A percentile compares a stretch with the other conserved stretches of the same genome.
phyloP scores from a whole-genome alignment of 768 basidiomycete species.

The Pisolithus sp. region DNA sequence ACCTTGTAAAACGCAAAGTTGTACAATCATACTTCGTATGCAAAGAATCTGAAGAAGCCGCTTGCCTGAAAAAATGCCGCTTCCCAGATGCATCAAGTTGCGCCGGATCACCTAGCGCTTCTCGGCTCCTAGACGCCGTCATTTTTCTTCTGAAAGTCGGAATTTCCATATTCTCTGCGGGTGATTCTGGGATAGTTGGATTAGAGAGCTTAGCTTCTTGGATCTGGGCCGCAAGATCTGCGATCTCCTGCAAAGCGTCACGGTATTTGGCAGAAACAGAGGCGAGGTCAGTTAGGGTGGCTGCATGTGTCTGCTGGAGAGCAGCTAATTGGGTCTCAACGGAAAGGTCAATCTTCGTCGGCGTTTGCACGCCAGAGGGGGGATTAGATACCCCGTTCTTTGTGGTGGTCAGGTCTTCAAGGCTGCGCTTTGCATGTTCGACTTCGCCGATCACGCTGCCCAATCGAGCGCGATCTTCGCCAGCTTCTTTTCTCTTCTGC shows the following conservation, averaged over 20 bases:
- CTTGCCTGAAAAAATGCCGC: slow-evolving; percentile 83
- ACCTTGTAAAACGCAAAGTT: not conserved
- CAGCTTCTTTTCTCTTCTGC: slow-evolving; percentile 59
- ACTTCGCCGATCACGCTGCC: slow-evolving; percentile 66
- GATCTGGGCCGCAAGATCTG: slow-evolving; percentile 87
- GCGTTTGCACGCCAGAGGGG: slow-evolving; percentile 24
- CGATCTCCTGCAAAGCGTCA: slow-evolving; percentile 85
- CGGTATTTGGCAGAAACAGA: slow-evolving; percentile 77
- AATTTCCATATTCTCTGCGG: slow-evolving; percentile 39
- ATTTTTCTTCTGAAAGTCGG: slow-evolving; percentile 47
- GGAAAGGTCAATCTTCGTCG: slow-evolving; percentile 30
- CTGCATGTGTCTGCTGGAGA: slow-evolving; percentile 78
- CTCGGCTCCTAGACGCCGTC: slow-evolving; percentile 43
- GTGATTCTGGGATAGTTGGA: slow-evolving; percentile 36
- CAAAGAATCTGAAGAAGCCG: slow-evolving; percentile 82
- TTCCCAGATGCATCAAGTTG: slow-evolving; percentile 47
- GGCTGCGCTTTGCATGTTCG: slow-evolving; percentile 57
- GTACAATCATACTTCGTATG: slow-evolving; percentile 61
- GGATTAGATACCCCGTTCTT: slow-evolving; percentile 26
- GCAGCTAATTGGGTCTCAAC: slow-evolving; percentile 59
- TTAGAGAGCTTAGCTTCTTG: slow-evolving; percentile 75
- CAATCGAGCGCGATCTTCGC: slow-evolving; percentile 59
- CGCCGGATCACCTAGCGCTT: slow-evolving; percentile 36
- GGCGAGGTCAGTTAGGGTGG: slow-evolving; percentile 74
- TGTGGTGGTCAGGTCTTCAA: slow-evolving; percentile 41